Evolutionary conservation across 108 stramenopile species (phyloP).

Genomic region (Schizochytrium sp.): DNA sequence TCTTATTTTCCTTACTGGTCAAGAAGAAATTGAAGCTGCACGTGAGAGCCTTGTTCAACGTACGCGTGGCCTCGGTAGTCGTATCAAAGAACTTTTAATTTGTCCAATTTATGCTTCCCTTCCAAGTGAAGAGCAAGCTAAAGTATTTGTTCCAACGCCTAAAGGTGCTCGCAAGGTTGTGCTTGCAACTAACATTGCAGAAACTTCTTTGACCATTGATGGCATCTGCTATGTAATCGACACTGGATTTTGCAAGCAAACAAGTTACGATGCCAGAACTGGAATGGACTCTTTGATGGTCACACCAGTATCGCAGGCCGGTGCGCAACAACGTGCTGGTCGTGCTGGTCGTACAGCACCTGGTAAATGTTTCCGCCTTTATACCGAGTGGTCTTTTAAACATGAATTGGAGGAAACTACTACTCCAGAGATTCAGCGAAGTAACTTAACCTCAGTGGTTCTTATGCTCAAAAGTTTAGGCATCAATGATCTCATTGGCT

Average conservation of each 20-base stretch:
- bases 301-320: constrained; percentile 96
- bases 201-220: constrained; percentile 94
- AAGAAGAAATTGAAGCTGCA: constrained; percentile 98
- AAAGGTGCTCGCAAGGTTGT: constrained; percentile 95
- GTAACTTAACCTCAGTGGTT: constrained; percentile 98
- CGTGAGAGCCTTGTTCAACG: constrained; percentile 90
- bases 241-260: constrained; percentile 98
- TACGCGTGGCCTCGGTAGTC: constrained; percentile 85
- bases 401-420: constrained; percentile 97
- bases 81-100: constrained; percentile 94
- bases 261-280: constrained; percentile 92
- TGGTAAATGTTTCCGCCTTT: constrained; percentile 99
- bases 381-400: constrained; percentile 96
- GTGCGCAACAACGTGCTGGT: constrained; percentile 92
- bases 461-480: constrained; percentile 97
- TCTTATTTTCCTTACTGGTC: constrained; percentile 97
- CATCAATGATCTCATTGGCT: constrained; percentile 95
- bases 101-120: constrained; percentile 98
- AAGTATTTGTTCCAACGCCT: constrained; percentile 96
- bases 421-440: constrained; percentile 95
- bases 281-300: constrained; percentile 98
- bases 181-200: constrained; percentile 98
- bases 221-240: constrained; percentile 99
- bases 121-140: constrained; percentile 98
- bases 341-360: constrained; percentile 95